These are phyloP conservation scores for Lophiotrema nucula DNA, from an alignment of 495 filamentous ascomycete species.

Conservation along the genomic window DNA sequence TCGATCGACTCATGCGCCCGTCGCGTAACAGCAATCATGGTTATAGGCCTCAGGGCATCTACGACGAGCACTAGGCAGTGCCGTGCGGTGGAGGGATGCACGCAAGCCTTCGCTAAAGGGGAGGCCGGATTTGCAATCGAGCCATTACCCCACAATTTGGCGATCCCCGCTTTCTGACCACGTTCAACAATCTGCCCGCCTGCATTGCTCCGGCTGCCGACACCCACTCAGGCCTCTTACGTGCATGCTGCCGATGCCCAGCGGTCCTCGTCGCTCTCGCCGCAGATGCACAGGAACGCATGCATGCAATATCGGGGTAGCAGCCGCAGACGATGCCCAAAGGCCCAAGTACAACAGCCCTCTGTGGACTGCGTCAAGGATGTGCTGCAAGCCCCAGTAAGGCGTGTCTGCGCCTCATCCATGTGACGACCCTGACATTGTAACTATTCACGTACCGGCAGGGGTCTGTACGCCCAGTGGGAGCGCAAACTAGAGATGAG, in stretches of 20 bases:
- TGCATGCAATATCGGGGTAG: slow-evolving; percentile 11
- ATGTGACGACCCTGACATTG: slow-evolving; percentile 15
- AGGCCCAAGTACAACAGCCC: background rate
- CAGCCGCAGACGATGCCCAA: slow-evolving; percentile 23
- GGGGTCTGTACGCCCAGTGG: background rate
- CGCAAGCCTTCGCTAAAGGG: slow-evolving; percentile 18
- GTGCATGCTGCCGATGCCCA: slow-evolving; percentile 34
- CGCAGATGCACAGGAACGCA: slow-evolving; percentile 1
- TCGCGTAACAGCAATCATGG: slow-evolving; percentile 26
- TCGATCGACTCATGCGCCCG: slow-evolving; percentile 2
- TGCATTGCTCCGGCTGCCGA: background rate
- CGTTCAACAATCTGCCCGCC: slow-evolving; percentile 16
- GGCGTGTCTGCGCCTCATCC: slow-evolving; percentile 1
- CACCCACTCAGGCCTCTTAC: slow-evolving; percentile 9
- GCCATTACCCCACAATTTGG: slow-evolving; percentile 34
- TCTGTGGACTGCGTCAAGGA: background rate
- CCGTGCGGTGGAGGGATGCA: background rate
- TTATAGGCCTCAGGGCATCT: background rate
- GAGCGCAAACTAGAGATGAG: background rate
- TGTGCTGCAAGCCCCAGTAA: background rate
- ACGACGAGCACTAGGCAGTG: background rate
- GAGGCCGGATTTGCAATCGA: slow-evolving; percentile 3
- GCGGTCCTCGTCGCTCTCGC: background rate
- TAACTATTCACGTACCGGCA: slow-evolving; percentile 6
- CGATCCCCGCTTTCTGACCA: slow-evolving; percentile 34